phyloP scores from a whole-genome alignment of 208 protist genomes.

The Trypanosoma boissoni region DNA sequence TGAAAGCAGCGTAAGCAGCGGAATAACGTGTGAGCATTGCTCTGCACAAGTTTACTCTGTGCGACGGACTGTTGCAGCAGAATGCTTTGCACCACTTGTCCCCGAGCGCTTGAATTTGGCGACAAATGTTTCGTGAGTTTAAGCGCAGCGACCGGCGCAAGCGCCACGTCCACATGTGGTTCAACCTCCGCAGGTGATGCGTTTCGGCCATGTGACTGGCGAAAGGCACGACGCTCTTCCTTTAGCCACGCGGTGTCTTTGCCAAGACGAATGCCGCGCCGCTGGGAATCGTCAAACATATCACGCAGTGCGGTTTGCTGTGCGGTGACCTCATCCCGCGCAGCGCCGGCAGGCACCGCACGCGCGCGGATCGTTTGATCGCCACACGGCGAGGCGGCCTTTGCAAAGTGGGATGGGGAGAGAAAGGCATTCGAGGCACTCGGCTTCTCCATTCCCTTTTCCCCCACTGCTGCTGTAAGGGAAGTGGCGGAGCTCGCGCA shows the following conservation, averaged over 20 bases:
- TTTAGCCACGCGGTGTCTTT: slow-evolving; percentile 53
- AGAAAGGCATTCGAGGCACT: too few species aligned
- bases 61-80: slow-evolving; percentile 57
- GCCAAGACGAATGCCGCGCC: slow-evolving; percentile 36
- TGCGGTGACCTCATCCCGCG: background rate
- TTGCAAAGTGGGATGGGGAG: too few species aligned
- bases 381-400: background rate
- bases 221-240: slow-evolving; percentile 52
- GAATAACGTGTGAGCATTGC: slow-evolving; percentile 50
- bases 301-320: slow-evolving; percentile 41
- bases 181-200: slow-evolving; percentile 45
- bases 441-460: background rate
- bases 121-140: slow-evolving; percentile 42
- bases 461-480: background rate
- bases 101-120: slow-evolving; percentile 28
- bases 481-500: background rate
- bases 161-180: slow-evolving; percentile 46
- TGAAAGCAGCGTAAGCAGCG: slow-evolving; percentile 81
- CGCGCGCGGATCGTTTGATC: too few species aligned
- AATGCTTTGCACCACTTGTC: slow-evolving; percentile 38
- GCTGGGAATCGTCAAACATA: slow-evolving; percentile 33
- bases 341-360: too few species aligned
- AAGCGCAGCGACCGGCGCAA: slow-evolving; percentile 62
- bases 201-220: slow-evolving; percentile 37
- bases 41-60: slow-evolving; percentile 64